Evolutionary conservation across 345 rosid species (phyloP).

Genomic region (Psidium guajava): DNA sequence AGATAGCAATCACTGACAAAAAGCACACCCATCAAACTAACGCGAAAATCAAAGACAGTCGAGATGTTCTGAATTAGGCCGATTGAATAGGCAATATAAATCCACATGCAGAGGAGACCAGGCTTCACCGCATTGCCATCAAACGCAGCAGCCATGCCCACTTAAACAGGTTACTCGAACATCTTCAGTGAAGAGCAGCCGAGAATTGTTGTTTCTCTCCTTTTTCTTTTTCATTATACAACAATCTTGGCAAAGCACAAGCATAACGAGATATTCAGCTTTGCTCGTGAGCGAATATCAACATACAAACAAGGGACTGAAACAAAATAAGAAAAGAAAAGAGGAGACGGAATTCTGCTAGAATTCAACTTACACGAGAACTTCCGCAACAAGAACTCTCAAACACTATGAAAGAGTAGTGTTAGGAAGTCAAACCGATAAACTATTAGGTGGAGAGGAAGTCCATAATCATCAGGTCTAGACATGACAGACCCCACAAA

Average conservation of each 20-base stretch:
- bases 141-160: background rate
- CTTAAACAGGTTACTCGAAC: background rate
- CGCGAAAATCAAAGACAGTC: too few species aligned
- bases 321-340: background rate
- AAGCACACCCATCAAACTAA: background rate
- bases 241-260: background rate
- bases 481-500: background rate
- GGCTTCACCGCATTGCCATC: background rate
- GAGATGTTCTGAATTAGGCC: background rate
- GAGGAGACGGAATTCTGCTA: background rate
- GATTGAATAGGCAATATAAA: background rate
- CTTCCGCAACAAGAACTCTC: background rate
- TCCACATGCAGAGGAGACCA: background rate
- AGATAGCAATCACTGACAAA: background rate
- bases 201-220: background rate
- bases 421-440: background rate
- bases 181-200: background rate
- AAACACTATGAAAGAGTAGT: background rate
- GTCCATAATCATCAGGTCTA: background rate
- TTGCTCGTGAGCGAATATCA: background rate
- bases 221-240: background rate
- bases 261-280: background rate
- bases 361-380: background rate
- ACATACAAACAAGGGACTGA: background rate
- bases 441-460: background rate